A percentile compares a stretch with the other conserved stretches of the same genome.
Evolutionary conservation across 2,329 filamentous ascomycete genomes (phyloP).

Genomic region (Fusarium pseudograminearum): DNA sequence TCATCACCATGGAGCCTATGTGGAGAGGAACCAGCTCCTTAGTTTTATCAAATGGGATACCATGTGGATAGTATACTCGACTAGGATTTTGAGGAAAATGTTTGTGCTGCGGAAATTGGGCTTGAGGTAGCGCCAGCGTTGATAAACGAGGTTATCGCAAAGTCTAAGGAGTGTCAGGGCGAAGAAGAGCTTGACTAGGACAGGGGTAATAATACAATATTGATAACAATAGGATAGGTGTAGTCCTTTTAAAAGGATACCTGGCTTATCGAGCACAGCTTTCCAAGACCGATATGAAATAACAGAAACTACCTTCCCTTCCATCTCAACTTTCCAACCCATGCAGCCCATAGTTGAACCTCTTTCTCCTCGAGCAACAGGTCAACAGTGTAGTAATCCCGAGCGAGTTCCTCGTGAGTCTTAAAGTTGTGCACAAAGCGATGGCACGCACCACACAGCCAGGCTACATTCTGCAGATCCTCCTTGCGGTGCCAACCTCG

Average conservation of each 20-base stretch:
- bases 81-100: too few species aligned
- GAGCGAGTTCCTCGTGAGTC: constrained; percentile 81
- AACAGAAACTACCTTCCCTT: constrained; percentile 59
- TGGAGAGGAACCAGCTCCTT: too few species aligned
- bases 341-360: constrained; percentile 76
- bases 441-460: constrained; percentile 88
- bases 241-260: not conserved
- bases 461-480: constrained; percentile 83
- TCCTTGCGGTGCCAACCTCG: constrained; percentile 83
- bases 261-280: not conserved
- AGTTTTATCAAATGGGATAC: too few species aligned
- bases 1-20: too few species aligned
- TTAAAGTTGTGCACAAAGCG: constrained; percentile 82
- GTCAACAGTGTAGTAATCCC: constrained; percentile 79
- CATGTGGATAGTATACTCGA: too few species aligned
- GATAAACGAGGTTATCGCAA: not conserved
- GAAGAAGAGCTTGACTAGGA: not conserved
- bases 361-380: constrained; percentile 76
- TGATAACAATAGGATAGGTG: not conserved
- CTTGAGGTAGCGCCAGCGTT: not conserved
- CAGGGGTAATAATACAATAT: not conserved
- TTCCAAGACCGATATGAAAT: not conserved
- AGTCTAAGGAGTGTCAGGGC: not conserved
- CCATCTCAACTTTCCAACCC: constrained; percentile 81
- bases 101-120: too few species aligned